Evolutionary conservation across 1,139 yeast genomes (phyloP), one percentile per base, ranked within the genome.

Genomic region (Pichia sp.): DNA sequence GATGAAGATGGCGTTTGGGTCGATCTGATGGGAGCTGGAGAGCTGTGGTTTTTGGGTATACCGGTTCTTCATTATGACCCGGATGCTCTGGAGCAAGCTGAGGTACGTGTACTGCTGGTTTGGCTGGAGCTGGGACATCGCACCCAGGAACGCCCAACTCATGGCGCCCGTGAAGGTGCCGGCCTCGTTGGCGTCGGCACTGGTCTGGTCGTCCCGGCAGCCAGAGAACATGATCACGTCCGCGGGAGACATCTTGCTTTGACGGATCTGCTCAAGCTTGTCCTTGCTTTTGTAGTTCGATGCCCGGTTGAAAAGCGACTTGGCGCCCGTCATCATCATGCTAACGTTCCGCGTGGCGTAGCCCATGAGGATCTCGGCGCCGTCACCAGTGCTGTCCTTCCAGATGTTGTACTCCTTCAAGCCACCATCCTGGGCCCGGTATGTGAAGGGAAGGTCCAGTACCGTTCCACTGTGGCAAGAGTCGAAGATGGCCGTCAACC

Each of bases 391-490:
- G 4, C 91, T 88, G 60, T 89, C 96, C 66, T 89, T 87, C 74
- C 85, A 81, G 61, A 90, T 72, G 68, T 85, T 89, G 42, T 96
- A 96, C 69, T 90, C 96, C 71, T 91, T 91, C 50, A 91, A 73
- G 4, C 88, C 83, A 51, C 98, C 98, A 55, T 67, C 70, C 65
- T 88, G 87, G 13, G 98, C 93, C 18, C 95, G 83, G 70, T 91
- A 91, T 48, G 85, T 82, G 64, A 83, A 91, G 1, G 98, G 98
- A 59, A 91, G 73, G 68, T 91, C 98, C 63, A 91, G 71, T 0
- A 83, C 95, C 3, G 96, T 85, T 28, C 97, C 98, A 2, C 96
- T 87, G 66, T 91, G 98, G 67, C 98, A 91, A 21, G 95, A 85
- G 70, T 91, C 98, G 64, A 83, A 90, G 60, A 91, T 73, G 0